These are phyloP conservation scores for Populus deltoides DNA, from an alignment of 345 rosid species.

Conservation along the genomic window DNA sequence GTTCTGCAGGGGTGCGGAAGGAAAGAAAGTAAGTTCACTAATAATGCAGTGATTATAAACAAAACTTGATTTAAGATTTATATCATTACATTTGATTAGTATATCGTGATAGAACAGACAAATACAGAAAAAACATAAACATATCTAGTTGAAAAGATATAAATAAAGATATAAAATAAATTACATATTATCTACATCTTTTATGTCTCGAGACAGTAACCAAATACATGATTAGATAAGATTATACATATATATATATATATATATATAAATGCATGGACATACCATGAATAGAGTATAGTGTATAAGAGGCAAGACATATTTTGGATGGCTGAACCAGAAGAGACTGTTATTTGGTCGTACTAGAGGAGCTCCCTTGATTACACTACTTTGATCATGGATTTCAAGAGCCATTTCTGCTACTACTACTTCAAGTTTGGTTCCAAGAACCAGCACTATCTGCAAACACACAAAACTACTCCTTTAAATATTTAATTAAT, in stretches of 20 bases:
- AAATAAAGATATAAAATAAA: too few relatives aligned
- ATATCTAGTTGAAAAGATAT: too few relatives aligned
- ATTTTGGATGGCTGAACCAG: conserved; percentile 49
- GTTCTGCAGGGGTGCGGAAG: conserved; percentile 28
- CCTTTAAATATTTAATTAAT: too few relatives aligned
- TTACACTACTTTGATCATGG: conserved; percentile 31
- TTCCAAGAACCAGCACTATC: conserved; percentile 51
- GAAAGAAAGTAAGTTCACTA: not conserved
- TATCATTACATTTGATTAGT: too few relatives aligned
- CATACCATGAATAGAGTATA: conserved; percentile 49
- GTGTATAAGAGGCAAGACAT: conserved; percentile 45
- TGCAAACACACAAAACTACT: not conserved
- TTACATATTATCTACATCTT: too few relatives aligned
- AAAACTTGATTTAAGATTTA: not conserved
- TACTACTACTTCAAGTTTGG: conserved; percentile 54
- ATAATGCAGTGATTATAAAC: not conserved
- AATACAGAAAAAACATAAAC: too few relatives aligned
- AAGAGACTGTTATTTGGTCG: conserved; percentile 54
- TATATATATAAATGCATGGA: too few relatives aligned
- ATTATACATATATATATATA: too few relatives aligned
- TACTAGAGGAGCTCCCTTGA: conserved; percentile 47
- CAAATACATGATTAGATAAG: too few relatives aligned
- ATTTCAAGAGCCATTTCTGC: conserved; percentile 49
- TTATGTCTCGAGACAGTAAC: too few relatives aligned
- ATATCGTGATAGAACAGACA: too few relatives aligned